These are phyloP conservation scores for Knoxia roxburghii DNA, from an alignment of 257 asterid species.

Conservation along the genomic window DNA sequence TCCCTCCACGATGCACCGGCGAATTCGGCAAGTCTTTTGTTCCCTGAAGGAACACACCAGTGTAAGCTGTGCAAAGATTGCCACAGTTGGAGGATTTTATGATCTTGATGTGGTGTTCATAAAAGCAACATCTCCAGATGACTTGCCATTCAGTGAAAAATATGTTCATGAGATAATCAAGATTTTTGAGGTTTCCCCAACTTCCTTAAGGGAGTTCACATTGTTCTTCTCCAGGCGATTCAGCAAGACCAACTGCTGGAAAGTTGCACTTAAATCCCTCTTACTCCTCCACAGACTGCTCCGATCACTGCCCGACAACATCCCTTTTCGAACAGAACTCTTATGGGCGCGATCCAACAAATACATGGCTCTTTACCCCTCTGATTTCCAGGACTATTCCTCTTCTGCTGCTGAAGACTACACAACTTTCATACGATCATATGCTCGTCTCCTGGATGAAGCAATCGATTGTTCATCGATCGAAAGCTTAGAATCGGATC, in stretches of 20 bases:
- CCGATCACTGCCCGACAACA: slow-evolving; percentile 28
- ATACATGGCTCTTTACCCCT: slow-evolving; percentile 42
- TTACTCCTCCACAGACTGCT: slow-evolving; percentile 63
- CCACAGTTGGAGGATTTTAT: slow-evolving; percentile 51
- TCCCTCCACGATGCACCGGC: slow-evolving; percentile 17
- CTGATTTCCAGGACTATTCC: slow-evolving; percentile 42
- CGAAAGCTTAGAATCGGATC: neutral
- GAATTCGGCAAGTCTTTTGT: slow-evolving; percentile 37
- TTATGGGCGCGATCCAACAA: slow-evolving; percentile 41
- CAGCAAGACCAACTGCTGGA: slow-evolving; percentile 47
- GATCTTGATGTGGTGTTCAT: slow-evolving; percentile 41
- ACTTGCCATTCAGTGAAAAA: slow-evolving; percentile 38
- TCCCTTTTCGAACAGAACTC: slow-evolving; percentile 41
- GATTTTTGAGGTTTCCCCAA: slow-evolving; percentile 39
- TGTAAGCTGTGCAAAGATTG: slow-evolving; percentile 55
- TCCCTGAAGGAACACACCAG: slow-evolving; percentile 38
- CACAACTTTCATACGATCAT: slow-evolving; percentile 44
- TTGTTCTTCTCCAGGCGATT: slow-evolving; percentile 38
- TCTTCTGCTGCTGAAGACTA: slow-evolving; percentile 45
- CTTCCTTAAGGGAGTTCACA: slow-evolving; percentile 37
- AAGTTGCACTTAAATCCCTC: slow-evolving; percentile 64
- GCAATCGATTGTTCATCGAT: slow-evolving; percentile 31
- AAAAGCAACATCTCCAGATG: slow-evolving; percentile 61
- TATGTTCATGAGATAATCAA: slow-evolving; percentile 45
- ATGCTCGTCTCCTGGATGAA: slow-evolving; percentile 60